Conservation (phyloP, 306 rosid species). For the Sicyos edulis region DNA sequence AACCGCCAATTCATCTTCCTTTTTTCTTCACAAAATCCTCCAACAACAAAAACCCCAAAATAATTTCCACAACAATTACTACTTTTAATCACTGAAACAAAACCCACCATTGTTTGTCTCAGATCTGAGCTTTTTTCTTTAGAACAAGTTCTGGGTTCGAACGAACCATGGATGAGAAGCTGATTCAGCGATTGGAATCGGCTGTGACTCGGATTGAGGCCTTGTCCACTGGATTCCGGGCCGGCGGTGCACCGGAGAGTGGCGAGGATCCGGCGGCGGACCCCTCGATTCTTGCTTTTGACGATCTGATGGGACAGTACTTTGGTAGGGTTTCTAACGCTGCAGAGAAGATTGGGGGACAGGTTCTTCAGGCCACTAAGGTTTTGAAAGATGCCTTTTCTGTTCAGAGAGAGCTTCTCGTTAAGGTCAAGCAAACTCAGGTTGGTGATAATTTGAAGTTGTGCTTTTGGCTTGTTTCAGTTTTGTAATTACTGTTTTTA, state of each 20-base stretch:
- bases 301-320: conserved; percentile 46
- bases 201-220: conserved; percentile 75
- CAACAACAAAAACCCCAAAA: no score
- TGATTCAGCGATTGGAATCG: conserved; percentile 70
- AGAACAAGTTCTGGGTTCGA: not conserved
- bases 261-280: conserved; percentile 34
- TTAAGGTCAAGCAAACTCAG: conserved; percentile 61
- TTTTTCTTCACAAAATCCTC: no score
- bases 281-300: conserved; percentile 64
- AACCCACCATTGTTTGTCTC: conserved; percentile 20
- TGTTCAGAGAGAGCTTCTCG: conserved; percentile 61
- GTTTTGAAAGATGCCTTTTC: conserved; percentile 54
- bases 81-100: not conserved
- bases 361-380: conserved; percentile 49
- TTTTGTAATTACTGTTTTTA: not conserved
- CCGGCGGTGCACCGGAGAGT: conserved; percentile 23
- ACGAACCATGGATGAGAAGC: conserved; percentile 65
- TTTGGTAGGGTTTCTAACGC: conserved; percentile 46
- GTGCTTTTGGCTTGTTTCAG: not conserved
- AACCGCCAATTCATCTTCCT: no score
- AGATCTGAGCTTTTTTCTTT: conserved; percentile 33
- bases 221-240: conserved; percentile 34
- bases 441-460: conserved; percentile 29
- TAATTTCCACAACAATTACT: not conserved
- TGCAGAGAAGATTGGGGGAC: conserved; percentile 78